Evolutionary conservation across 306 rosid species (phyloP), one percentile per base, ranked within the genome.

Genomic region (Vigna reflexopilosa): DNA sequence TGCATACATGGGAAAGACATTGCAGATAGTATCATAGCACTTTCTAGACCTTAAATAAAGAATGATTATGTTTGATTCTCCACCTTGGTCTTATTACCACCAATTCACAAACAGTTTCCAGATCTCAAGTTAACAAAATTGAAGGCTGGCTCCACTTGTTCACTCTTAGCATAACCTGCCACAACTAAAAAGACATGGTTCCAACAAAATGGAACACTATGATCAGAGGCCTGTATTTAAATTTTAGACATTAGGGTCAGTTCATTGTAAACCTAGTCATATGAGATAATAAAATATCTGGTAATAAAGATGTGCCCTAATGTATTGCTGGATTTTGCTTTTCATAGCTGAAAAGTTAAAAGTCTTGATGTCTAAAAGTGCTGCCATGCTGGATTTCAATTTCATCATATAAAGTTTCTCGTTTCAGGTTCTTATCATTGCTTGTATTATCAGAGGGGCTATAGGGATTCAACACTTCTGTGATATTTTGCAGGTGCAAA

Each of bases 311-410:
- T 78, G 48, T 7, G 10, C 32, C 45, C 3, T 57, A 8, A 56
- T 72, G 67, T 36, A 67, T 20, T 13, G 67, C 67, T 55, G 66
- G 85, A 73, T 62, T 78, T 74, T 26, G 28, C 75, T 72, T 77
- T 72, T 68, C 45, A 81, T 44, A 47, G 58, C 75, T 73, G 66
- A 77, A 78, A 74, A 73, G 81, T 76, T 56, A 69, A 48, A 48
- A 49, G 9, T 80, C 1, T 0, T 63, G 57, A 79, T 73, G 65
- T 34, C 70, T 66, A 20, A 66, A 73, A 47, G 72, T 67, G 48
- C 19, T 67, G 48, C 15, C 80, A 56, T 67, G 76, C 80, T 55
- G 77, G 72, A 58, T 69, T 69, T 70, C 1, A 17, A 55, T 77
- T 70, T 76, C 78, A 30, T n/a, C 64, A 44, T 26, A 51, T 3